Evolutionary conservation across 129 eudicot species (phyloP), one percentile per base, ranked within the genome.

Genomic region (Kitagawia praeruptora): DNA sequence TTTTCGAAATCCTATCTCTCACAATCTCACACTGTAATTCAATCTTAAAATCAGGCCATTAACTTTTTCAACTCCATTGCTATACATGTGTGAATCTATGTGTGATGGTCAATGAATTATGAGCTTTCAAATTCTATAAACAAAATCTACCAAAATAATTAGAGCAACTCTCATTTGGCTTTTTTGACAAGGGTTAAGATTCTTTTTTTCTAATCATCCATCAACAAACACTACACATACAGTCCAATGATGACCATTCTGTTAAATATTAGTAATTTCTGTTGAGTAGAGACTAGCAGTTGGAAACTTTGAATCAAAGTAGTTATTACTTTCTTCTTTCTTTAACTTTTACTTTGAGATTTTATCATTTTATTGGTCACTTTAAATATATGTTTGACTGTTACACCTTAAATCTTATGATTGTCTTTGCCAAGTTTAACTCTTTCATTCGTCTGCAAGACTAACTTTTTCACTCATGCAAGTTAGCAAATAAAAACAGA

Each of bases 221-320:
- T 0, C 1, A 14, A 37, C 39, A 67, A 27, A 31, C 39, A 37
- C 44, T 27, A 18, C n/a, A 69, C 74, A 69, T 31, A 15, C 10
- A 70, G 13, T 8, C 38, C 15, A 67, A 28, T 31, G 73, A 67
- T 67, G 42, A 31, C 23, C 71, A 25, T n/a, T 13, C 28, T n/a
- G 37, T 27, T 28, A 6, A 0, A 6, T 27, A 3, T 63, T 6
- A 10, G n/a, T n/a, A n/a, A 0, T 42, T 11, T 2, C 2, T 31
- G 23, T 66, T 28, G 15, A n/a, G 18, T 67, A 0, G 2, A 8
- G 67, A 58, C 67, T 8, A 27, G 73, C 73, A 31, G 41, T 67
- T 67, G 73, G 39, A 34, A n/a, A n/a, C n/a, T n/a, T n/a, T n/a
- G n/a, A n/a, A 67, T 67, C 73, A 67, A 67, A 67, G 67, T 58